Base-by-base conservation (phyloP, 2,329 filamentous ascomycete species). In the Byssoonygena ceratinophila region DNA sequence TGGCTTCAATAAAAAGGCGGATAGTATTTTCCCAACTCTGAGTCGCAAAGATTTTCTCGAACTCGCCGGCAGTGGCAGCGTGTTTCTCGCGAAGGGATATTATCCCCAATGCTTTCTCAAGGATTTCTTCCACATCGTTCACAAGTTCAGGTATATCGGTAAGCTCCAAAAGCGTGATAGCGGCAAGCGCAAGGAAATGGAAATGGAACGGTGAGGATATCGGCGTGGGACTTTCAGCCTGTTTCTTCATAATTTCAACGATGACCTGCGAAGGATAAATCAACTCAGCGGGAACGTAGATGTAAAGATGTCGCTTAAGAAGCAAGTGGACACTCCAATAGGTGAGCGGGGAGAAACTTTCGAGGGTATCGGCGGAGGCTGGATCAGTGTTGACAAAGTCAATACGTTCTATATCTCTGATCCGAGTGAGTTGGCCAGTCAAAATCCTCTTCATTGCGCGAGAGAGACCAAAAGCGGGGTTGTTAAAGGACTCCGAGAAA, bases 21-120 rank as follows among this genome's bases (percentile, higher is more conserved):
- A 72, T 67, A 52, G 69, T 69, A 5, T 63, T 58, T 54, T 71
- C 68, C 70, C 70, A 72, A 31, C 62, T 61, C 4, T 63, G 61
- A 1, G 68, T 71, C 16, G 62, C 60, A 54, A 71, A 70, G 22
- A 71, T 63, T 45, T 68, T 64, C 2, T 63, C 63, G 27, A 71
- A 71, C 47, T 71, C 69, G 7, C 59, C 54, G 1, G 58, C 59
- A 23, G 63, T 59, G 9, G 59, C 34, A 8, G 60, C 53, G 27
- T 59, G 58, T 57, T 66, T 67, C 20, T 64, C 70, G 20, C 76
- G 72, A 7, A 69, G 64, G 36, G 74, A 70, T 41, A 77, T 67
- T 2, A 76, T 68, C 9, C 69, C 66, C 49, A 78, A 74, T 3
- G 78, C 75, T 48, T 74, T 74, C 25, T 72, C 68, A n/a, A 83